A percentile compares a stretch with the other conserved stretches of the same genome.
phyloP scores from a whole-genome alignment of 106 monocot species.

The Allium sativum region DNA sequence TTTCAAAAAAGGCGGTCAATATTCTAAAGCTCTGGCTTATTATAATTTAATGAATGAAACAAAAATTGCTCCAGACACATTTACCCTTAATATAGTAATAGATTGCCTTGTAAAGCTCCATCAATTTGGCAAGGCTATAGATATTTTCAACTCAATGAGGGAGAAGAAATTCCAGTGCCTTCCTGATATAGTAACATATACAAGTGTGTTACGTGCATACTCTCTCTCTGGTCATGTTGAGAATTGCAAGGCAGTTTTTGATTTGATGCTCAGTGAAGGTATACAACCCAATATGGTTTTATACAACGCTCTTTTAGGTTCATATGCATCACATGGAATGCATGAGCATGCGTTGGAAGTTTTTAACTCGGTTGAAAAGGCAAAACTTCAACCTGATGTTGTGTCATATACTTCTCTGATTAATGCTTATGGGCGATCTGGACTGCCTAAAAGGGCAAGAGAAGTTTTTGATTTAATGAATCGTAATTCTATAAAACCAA shows the following conservation, averaged over 20 bases:
- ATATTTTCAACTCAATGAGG: constrained; percentile 71
- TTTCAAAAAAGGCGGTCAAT: constrained; percentile 69
- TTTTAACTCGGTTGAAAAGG: constrained; percentile 51
- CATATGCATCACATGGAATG: constrained; percentile 90
- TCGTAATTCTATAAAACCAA: constrained; percentile 48
- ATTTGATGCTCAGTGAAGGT: constrained; percentile 88
- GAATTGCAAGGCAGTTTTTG: constrained; percentile 84
- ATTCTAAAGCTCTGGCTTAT: constrained; percentile 82
- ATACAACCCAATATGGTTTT: constrained; percentile 76
- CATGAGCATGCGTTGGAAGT: constrained; percentile 51
- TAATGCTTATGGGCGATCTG: constrained; percentile 88
- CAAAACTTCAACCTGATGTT: constrained; percentile 64
- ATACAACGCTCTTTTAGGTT: constrained; percentile 83
- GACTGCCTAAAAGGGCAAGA: constrained; percentile 57
- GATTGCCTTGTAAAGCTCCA: constrained; percentile 78
- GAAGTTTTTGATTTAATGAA: constrained; percentile 73
- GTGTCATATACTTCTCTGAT: constrained; percentile 90
- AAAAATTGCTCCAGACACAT: constrained; percentile 41
- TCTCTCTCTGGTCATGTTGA: constrained; percentile 76
- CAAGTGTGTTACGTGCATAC: constrained; percentile 81
- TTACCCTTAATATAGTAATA: constrained; percentile 80
- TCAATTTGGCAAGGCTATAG: constrained; percentile 74
- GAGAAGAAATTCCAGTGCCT: constrained; percentile 39
- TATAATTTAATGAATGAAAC: constrained; percentile 86
- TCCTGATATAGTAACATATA: constrained; percentile 85